Conservation (phyloP, 768 basidiomycete species). For the Pseudohyphozyma bogoriensis region DNA sequence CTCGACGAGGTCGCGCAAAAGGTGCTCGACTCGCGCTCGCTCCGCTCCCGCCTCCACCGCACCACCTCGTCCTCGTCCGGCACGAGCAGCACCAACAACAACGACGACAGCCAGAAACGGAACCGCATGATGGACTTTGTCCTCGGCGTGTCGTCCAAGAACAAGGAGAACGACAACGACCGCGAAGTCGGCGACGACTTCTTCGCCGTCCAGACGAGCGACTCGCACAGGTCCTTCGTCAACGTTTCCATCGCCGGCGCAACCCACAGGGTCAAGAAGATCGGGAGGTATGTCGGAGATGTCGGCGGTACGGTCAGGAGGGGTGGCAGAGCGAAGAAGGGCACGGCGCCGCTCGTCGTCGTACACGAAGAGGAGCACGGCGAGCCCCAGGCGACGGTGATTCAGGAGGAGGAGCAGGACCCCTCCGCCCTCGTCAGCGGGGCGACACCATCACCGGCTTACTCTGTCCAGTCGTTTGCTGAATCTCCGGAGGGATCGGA, state of each 20-base stretch:
- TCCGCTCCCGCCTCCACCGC: too few relatives aligned
- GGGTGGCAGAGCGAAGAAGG: neutral
- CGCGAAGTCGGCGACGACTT: neutral
- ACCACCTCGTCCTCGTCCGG: too few relatives aligned
- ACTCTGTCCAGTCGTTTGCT: neutral
- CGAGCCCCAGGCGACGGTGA: neutral
- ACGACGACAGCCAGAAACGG: too few relatives aligned
- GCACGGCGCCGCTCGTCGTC: neutral
- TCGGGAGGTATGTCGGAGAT: neutral
- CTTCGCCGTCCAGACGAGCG: neutral
- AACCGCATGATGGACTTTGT: too few relatives aligned
- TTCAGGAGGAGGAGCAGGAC: neutral
- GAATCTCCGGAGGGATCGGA: neutral
- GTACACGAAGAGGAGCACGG: neutral
- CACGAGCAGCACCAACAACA: too few relatives aligned
- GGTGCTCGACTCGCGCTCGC: too few relatives aligned
- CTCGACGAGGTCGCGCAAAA: too few relatives aligned
- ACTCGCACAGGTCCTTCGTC: neutral
- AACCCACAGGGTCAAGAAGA: neutral
- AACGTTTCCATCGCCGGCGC: neutral
- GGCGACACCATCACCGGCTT: neutral
- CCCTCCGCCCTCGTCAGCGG: neutral
- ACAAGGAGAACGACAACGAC: neutral
- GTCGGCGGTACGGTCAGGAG: neutral
- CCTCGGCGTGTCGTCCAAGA: too few relatives aligned